Evolutionary conservation across 352 stramenopile species (phyloP), one percentile per base, ranked within the genome.

Genomic region (Hyaloperonospora arabidopsidis): DNA sequence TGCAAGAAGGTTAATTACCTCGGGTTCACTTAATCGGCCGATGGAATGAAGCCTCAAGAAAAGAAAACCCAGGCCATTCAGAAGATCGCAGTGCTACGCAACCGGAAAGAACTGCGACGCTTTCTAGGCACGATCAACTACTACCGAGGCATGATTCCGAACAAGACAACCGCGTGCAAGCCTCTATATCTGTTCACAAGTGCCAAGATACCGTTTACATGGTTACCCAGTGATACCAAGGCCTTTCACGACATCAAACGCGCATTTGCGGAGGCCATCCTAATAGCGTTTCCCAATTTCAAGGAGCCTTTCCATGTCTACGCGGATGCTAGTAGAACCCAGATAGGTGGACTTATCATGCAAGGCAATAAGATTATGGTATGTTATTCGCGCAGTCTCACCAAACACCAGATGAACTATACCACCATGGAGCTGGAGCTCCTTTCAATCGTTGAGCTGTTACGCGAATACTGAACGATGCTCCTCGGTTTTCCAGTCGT

Each of bases 61-160:
- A 55, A 57, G 18, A 50, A 50, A 21, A 15, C 45, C 2, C 23
- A 57, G 14, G 50, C 50, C 1, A 57, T 57, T 2, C 41, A 57
- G 19, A 28, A 57, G 6, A 57, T 50, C 18, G 50, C 50, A 15
- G 39, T 49, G 11, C 40, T 29, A 14, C 3, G 22, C 1, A 49
- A 45, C 40, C 49, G 45, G 29, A 21, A 29, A 10, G 43, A 58
- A n/a, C 19, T 57, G 0, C 39, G 51, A 1, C 2, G 41, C 1
- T 52, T 58, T 21, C 13, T 58, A 0, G 40, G 43, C 0, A 58
- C 51, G 43, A n/a, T 51, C 13, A 19, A 40, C 1, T 58, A 58
- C 4, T 57, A 57, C 21, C 28, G 40, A 1, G 50, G 49, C 2
- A 57, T 57, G 50, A 18, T 57, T 0, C 41, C 50, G 5, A 57